phyloP scores from a whole-genome alignment of 768 basidiomycete genomes.

The Cystobasidium onofrii region DNA sequence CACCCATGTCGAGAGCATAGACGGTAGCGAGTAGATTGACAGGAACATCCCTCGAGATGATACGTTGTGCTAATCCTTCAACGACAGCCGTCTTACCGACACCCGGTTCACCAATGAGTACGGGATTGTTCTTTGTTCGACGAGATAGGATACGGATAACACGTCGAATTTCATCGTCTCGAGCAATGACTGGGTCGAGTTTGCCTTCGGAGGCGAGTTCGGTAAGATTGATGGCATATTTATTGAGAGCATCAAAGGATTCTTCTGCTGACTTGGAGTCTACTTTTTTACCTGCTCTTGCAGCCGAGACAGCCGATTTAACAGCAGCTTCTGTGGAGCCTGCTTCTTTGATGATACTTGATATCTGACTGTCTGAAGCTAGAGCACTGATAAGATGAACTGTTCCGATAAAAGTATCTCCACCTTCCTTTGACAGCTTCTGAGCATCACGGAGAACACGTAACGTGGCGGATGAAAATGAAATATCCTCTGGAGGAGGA shows the following conservation, averaged over 20 bases:
- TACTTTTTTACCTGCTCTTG: slow-evolving; percentile 73
- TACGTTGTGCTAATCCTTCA: slow-evolving; percentile 90
- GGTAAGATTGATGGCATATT: slow-evolving; percentile 50
- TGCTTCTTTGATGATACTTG: slow-evolving; percentile 64
- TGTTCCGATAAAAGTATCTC: slow-evolving; percentile 84
- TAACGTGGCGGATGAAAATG: slow-evolving; percentile 54
- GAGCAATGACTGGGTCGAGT: slow-evolving; percentile 49
- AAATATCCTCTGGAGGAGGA: slow-evolving; percentile 74
- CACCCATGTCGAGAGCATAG: slow-evolving; percentile 87
- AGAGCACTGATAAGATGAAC: slow-evolving; percentile 84
- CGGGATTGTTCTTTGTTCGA: slow-evolving; percentile 92
- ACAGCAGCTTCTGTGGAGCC: slow-evolving; percentile 58
- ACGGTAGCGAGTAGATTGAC: slow-evolving; percentile 63
- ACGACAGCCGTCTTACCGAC: slow-evolving; percentile 93
- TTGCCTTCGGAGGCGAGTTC: slow-evolving; percentile 47
- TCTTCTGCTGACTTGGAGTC: slow-evolving; percentile 80
- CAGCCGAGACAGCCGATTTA: slow-evolving; percentile 67
- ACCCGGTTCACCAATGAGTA: slow-evolving; percentile 67
- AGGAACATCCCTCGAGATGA: slow-evolving; percentile 87
- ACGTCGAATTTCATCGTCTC: slow-evolving; percentile 42
- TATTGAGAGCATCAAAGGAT: slow-evolving; percentile 83
- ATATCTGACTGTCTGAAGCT: slow-evolving; percentile 62
- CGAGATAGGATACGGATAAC: slow-evolving; percentile 42
- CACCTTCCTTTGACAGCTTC: slow-evolving; percentile 61
- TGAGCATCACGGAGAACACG: slow-evolving; percentile 70